phyloP scores from a whole-genome alignment of 1,139 yeast species.

The Saccharomyces hybrid region DNA sequence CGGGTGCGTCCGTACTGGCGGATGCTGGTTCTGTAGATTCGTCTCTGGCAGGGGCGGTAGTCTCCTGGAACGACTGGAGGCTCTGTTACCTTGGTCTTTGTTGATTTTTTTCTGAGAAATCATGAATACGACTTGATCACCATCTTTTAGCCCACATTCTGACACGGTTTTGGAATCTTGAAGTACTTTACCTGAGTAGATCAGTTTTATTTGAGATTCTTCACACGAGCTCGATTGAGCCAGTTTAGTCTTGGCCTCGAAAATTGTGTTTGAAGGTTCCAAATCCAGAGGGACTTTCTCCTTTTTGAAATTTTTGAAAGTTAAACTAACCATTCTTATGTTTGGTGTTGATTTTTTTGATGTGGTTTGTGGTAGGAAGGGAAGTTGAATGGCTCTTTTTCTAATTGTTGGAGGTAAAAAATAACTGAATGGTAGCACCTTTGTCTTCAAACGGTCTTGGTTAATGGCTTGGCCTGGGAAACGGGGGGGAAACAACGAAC shows the following conservation, averaged over 20 bases:
- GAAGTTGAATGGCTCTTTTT: not conserved
- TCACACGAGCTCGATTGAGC: constrained; percentile 66
- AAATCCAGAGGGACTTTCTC: constrained; percentile 77
- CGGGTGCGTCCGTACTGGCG: constrained; percentile 23
- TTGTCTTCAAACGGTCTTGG: not conserved
- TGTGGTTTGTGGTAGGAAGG: not conserved
- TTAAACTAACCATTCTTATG: constrained; percentile 56
- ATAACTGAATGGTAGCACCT: not conserved
- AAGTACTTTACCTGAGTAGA: constrained; percentile 80
- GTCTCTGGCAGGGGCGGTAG: constrained; percentile 22
- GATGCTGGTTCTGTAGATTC: constrained; percentile 25
- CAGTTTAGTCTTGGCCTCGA: constrained; percentile 63
- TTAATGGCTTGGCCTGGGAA: not conserved
- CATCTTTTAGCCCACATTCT: constrained; percentile 71
- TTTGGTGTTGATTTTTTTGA: not conserved
- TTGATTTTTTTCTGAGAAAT: constrained; percentile 40
- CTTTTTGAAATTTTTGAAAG: constrained; percentile 87
- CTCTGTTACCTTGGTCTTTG: constrained; percentile 21
- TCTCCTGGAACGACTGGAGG: constrained; percentile 15
- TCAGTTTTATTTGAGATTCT: constrained; percentile 71
- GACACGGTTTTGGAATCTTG: constrained; percentile 74
- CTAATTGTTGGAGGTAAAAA: not conserved
- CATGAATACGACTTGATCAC: constrained; percentile 91
- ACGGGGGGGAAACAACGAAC: not conserved
- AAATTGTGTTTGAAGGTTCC: constrained; percentile 61